Evolutionary conservation across 192 early-diverging fungal species (phyloP), one percentile per base, ranked within the genome.

Genomic region (Coemansia aciculifera): DNA sequence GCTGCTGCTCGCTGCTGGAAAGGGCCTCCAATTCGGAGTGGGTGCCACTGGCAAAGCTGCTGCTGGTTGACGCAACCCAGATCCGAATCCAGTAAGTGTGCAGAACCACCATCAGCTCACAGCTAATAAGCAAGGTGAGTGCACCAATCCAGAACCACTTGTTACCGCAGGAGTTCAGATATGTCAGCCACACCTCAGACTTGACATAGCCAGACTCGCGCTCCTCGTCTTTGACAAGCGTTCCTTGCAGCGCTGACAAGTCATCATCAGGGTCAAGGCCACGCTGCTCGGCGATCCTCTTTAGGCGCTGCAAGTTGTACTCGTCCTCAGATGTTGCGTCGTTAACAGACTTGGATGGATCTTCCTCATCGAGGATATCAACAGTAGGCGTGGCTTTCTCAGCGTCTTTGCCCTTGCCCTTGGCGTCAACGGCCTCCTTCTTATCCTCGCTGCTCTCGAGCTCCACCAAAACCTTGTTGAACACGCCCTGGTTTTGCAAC

Each of bases 151-250:
- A 91, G 76, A 87, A 87, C 46, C 77, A 66, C 43, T 61, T 69
- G 38, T 87, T 79, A 21, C 91, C 91, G 23, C 89, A 85, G 0
- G 91, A 88, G 12, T 54, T 42, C 31, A 90, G 64, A 62, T 97
- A 99, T 12, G 86, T 76, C 42, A 87, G 77, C 86, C 94, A 98
- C 11, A 96, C 88, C 7, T 69, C 68, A 36, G 69, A 75, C 37
- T 87, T 81, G 54, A 97, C 94, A 39, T 78, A 74, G 0, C 96
- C 96, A 11, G 83, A 83, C 9, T 86, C 90, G 52, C 88, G 87
- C 67, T 92, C 89, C 76, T 99, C 97, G 1, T 92, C 91, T 49
- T 87, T 71, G 43, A 93, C 90, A 43, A 97, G 81, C 59, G 90
- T 84, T 24, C 85, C 85, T 62, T 81, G 46, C 63, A 74, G 36